These are phyloP conservation scores for Solanum sejunctum DNA, from an alignment of 257 asterid species.

Conservation along the genomic window DNA sequence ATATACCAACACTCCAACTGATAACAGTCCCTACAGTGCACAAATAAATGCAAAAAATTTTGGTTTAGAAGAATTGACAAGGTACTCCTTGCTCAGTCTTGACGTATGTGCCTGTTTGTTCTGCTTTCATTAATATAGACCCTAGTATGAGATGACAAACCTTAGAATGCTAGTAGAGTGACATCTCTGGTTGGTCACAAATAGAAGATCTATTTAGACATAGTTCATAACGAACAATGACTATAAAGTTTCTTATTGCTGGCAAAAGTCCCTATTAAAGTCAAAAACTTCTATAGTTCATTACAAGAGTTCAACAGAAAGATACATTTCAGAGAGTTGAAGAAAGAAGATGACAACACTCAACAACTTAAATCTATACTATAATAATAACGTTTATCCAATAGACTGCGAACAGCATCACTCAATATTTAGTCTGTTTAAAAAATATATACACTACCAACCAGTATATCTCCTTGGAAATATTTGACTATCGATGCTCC, in stretches of 20 bases:
- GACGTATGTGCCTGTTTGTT: not conserved
- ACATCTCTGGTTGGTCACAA: not conserved
- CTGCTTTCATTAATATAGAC: not conserved
- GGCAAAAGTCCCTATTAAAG: not conserved
- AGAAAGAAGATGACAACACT: not conserved
- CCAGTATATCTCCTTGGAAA: not conserved
- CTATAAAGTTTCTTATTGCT: not conserved
- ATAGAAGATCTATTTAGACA: not conserved
- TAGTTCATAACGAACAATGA: not conserved
- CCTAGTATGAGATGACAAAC: not conserved
- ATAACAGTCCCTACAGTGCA: not conserved
- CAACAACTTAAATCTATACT: not conserved
- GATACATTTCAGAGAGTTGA: not conserved
- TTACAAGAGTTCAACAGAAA: not conserved
- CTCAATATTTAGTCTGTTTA: not conserved
- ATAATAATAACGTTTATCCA: not conserved
- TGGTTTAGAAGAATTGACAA: not conserved
- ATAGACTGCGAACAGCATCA: not conserved
- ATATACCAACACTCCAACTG: not conserved
- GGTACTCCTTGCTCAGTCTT: not conserved
- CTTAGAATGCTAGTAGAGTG: not conserved
- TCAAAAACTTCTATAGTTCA: not conserved
- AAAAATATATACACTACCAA: not conserved
- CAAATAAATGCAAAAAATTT: not conserved
- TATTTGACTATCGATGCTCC: not conserved